Base-by-base conservation (phyloP, 73 alveolate species). In the Durusdinium trenchii region DNA sequence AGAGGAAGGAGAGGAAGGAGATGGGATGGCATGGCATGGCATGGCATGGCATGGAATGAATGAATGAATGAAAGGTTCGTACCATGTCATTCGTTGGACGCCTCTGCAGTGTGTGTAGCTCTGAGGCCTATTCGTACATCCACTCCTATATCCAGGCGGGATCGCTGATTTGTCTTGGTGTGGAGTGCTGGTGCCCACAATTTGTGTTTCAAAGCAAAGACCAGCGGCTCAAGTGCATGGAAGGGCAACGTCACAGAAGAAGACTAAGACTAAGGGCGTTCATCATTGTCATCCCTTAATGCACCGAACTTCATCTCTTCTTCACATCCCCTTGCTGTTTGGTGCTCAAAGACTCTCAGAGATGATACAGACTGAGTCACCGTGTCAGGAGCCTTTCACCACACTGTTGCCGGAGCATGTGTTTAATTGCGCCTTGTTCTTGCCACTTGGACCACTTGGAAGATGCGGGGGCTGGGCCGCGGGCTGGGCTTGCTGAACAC, bases 111-210 rank as follows among this genome's bases (percentile, higher is more conserved):
- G 38, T 4, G 42, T 9, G 16, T 45, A 32, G 28, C 82, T 1
- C 47, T 12, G 86, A 89, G 96, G 96, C 98, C 79, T 92, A 92
- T 61, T 92, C 98, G 36, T 92, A 92, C 98, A 92, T 92, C 91
- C 91, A 92, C 62, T 92, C 98, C 52, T 92, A 92, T 61, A 92
- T 92, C 38, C 98, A 92, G 98, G 98, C 43, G 42, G 76, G 67
- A 42, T 16, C 32, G 42, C 32, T 87, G 79, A 32, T 60, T 60
- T 32, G 30, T 60, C 6, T 60, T 60, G 18, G 73, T 60, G 73
- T 1, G 69, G 32, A 57, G 73, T 23, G n/a, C 73, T 32, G 73
- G 1, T 60, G 73, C 69, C 12, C 69, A n/a, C n/a, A n/a, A n/a
- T n/a, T n/a, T n/a, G n/a, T n/a, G n/a, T n/a, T n/a, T n/a, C n/a